A percentile compares a stretch with the other conserved stretches of the same genome.
Conservation (phyloP, 176 grass and related monocot species). For the Zizania latifolia region DNA sequence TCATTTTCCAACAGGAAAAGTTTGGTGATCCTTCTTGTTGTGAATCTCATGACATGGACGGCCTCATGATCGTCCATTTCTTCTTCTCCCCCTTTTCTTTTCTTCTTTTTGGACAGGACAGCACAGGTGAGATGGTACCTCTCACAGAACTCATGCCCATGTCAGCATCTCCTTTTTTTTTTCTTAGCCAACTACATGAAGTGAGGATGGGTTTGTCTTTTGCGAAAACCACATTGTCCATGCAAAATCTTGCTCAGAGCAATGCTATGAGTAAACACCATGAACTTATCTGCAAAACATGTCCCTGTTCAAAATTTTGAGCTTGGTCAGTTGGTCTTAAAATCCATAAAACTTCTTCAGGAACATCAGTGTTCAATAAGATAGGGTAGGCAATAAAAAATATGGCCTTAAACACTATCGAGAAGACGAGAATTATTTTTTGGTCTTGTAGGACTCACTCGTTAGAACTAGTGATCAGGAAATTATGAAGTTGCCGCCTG, state of each 20-base stretch:
- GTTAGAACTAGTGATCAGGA: not conserved
- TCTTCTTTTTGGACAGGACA: not conserved
- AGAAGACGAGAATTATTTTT: not conserved
- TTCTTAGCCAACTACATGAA: not conserved
- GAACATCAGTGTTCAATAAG: not conserved
- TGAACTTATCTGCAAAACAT: not conserved
- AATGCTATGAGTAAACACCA: not conserved
- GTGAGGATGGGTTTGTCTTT: not conserved
- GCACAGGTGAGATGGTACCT: constrained; percentile 2
- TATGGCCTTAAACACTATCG: not conserved
- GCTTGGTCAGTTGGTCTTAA: not conserved
- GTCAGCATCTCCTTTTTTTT: not conserved
- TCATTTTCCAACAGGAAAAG: constrained; percentile 38
- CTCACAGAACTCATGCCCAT: not conserved
- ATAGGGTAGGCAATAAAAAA: not conserved
- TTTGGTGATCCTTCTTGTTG: constrained; percentile 16
- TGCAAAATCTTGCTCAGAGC: not conserved
- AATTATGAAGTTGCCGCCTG: not conserved
- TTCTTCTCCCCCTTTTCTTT: not conserved
- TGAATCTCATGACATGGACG: constrained; percentile 27
- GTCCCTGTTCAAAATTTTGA: not conserved
- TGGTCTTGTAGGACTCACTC: not conserved
- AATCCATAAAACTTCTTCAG: not conserved
- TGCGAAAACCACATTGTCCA: not conserved
- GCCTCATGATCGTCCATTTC: constrained; percentile 27